Evolutionary conservation across 345 rosid species (phyloP), one percentile per base, ranked within the genome.

Genomic region (Fremontodendron californicum): DNA sequence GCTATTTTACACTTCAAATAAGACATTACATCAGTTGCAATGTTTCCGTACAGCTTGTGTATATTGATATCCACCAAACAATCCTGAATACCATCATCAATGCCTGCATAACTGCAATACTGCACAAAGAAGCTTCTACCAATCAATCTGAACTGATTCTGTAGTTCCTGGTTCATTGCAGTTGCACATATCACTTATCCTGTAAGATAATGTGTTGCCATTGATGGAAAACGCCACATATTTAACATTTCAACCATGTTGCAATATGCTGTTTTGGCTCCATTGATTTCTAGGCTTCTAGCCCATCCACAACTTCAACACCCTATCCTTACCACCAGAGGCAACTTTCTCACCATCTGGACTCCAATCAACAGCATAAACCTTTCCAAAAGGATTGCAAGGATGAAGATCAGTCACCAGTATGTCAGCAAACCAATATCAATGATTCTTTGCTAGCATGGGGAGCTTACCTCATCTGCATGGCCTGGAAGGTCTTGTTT

Each of bases 301-400:
- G 9, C 98, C 97, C 91, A 93, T 91, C 99, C 98, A 93, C 60
- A 93, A 84, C 86, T 96, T 93, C 89, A 96, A 80, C 29, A 91
- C 96, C 88, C 84, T 84, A 67, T 96, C 98, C 77, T 89, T 93
- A 55, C 99, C 99, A 63, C 98, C 98, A 10, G 97, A 96, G 27
- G 91, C 98, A 40, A 96, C 99, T 86, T 96, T 93, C 92, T 96
- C 98, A 23, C 97, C 99, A 79, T 93, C 97, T 8, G 99, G 99
- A 86, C 99, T 96, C 99, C 98, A 96, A 79, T 96, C 97, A 80
- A 96, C 98, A 1, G 98, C 94, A 67, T 81, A 95, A 75, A 93
- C 98, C 97, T 94, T 66, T 3, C 18, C 33, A 45, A 67, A 63
- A 19, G 55, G 15, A 54, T 21, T 39, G n/a, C 1, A 52, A 29